Evolutionary conservation across 2,329 filamentous ascomycete genomes (phyloP).

Genomic region (Aspergillus tanneri): DNA sequence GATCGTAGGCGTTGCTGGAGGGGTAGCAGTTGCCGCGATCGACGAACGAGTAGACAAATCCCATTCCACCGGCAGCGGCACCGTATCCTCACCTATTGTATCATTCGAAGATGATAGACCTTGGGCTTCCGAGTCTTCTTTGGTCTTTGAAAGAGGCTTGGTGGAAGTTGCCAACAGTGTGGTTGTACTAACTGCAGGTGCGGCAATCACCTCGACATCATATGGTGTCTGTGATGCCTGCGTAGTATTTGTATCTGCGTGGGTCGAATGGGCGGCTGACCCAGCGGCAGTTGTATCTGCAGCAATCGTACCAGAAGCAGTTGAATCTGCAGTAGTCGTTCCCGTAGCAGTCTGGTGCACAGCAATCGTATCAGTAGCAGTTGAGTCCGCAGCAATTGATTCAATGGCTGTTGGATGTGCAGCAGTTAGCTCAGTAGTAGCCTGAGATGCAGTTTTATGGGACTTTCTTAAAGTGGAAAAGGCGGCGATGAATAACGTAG

Average conservation of each 20-base stretch:
- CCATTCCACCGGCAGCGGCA: not conserved
- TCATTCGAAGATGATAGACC: constrained; percentile 1
- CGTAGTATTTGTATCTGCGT: not conserved
- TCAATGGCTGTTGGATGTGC: not conserved
- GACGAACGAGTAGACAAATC: not conserved
- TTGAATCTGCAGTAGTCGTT: too few species aligned
- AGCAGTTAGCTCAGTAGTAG: too few species aligned
- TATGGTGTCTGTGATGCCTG: not conserved
- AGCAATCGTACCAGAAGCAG: too few species aligned
- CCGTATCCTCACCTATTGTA: not conserved
- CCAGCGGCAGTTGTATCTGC: not conserved
- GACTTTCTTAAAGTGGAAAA: not conserved
- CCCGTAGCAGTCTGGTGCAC: not conserved
- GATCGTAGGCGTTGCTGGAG: not conserved
- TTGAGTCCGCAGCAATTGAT: too few species aligned
- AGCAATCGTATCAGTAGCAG: too few species aligned
- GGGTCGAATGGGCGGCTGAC: too few species aligned
- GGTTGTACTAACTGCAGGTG: not conserved
- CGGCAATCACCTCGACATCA: not conserved
- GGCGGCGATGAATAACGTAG: not conserved
- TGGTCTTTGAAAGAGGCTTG: not conserved
- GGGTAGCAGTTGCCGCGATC: not conserved
- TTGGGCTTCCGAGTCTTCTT: not conserved
- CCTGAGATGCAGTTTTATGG: not conserved
- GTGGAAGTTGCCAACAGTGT: not conserved